Evolutionary conservation across 352 stramenopile genomes (phyloP).

Genomic region (Pilasporangium apinafurcum): DNA sequence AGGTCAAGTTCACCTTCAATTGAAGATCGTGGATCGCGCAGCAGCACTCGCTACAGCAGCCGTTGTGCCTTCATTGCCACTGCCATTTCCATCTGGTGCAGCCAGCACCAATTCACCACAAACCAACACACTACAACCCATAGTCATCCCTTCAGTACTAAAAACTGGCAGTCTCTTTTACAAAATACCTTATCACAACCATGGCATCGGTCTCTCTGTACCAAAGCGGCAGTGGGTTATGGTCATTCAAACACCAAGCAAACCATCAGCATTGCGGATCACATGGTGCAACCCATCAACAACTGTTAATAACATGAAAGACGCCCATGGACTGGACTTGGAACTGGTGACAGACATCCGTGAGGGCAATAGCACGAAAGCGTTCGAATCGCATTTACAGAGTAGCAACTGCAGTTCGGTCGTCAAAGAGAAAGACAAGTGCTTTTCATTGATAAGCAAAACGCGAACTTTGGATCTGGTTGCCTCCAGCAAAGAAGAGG

Average conservation of each 20-base stretch:
- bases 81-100: constrained; percentile 12
- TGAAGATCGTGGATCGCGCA: constrained; percentile 47
- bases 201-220: constrained; percentile 22
- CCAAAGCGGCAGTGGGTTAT: constrained; percentile 61
- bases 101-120: background rate
- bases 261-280: constrained; percentile 30
- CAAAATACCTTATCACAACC: constrained; percentile 72
- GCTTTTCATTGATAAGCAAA: constrained; percentile 65
- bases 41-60: background rate
- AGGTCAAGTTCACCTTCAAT: constrained; percentile 61
- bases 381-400: constrained; percentile 46
- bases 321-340: constrained; percentile 28
- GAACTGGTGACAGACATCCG: constrained; percentile 46
- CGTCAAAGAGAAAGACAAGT: constrained; percentile 38
- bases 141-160: constrained; percentile 29
- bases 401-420: constrained; percentile 25
- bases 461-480: constrained; percentile 66
- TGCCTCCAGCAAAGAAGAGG: constrained; percentile 75
- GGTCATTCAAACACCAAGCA: constrained; percentile 14
- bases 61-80: constrained; percentile 17
- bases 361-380: constrained; percentile 46
- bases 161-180: constrained; percentile 59
- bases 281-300: constrained; percentile 66
- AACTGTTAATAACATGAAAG: constrained; percentile 24
- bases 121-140: background rate